Base-by-base conservation (phyloP, 495 filamentous ascomycete species). In the Xylaria scruposa region DNA sequence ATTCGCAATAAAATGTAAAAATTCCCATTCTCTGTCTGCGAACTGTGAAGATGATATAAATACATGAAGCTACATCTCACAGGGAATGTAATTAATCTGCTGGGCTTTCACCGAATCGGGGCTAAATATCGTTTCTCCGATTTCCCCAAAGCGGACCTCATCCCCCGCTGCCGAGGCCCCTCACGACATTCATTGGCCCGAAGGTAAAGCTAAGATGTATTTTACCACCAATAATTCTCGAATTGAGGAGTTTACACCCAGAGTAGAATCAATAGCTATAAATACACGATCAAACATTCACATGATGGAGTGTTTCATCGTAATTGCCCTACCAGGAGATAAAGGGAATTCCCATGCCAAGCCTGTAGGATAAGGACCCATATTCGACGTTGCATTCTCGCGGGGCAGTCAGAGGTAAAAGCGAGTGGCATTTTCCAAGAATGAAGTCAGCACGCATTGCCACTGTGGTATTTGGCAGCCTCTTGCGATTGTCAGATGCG, bases 211-310 rank as follows among this genome's bases (percentile, higher is more conserved):
- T 0, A 54, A 13, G 33, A 38, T 38, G 36, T 36, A 70, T 44
- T 70, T 70, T 70, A 56, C 68, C 68, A 62, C 68, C 68, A 70
- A 70, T 70, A 31, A 42, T 12, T 17, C 31, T 38, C 19, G 9
- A 49, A 17, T 29, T 19, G 10, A n/a, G 19, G 33, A 51, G 51
- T 0, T 31, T 51, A n/a, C 0, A 1, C 6, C 33, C 12, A n/a
- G 3, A 29, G 19, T 1, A 21, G 19, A 26, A 15, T 49, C 10
- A 42, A 58, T 4, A 53, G 29, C 5, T 70, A 62, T 49, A 38
- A 47, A 44, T 49, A 10, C 7, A 21, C 33, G 5, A 3, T 29
- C 12, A 31, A 44, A 4, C 21, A 54, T 67, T 56, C 33, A 9
- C 7, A 44, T 26, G 3, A 67, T 67, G 51, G n/a, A 67, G 31